These are phyloP conservation scores for Fraxinus floribunda DNA, from an alignment of 305 asterid species.

Conservation along the genomic window DNA sequence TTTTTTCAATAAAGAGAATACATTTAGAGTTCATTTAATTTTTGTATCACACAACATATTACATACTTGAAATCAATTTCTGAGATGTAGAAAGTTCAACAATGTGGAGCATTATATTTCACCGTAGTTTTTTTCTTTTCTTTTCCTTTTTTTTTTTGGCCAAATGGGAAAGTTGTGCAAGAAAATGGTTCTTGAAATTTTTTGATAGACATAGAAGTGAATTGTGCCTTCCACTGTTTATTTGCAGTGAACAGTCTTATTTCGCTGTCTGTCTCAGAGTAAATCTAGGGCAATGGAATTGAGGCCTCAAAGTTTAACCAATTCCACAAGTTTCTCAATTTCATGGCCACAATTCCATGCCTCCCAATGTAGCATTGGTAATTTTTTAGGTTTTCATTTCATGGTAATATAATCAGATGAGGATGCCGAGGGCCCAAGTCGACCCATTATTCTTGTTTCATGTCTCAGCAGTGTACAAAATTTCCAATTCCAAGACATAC, in stretches of 20 bases:
- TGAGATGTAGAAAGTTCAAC: background rate
- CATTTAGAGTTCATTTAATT: background rate
- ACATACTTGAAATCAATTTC: too few species aligned
- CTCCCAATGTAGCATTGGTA: background rate
- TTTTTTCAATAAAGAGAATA: background rate
- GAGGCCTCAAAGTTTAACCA: background rate
- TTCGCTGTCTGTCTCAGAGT: background rate
- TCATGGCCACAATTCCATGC: background rate
- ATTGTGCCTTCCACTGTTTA: background rate
- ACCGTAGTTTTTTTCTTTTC: too few species aligned
- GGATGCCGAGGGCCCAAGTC: background rate
- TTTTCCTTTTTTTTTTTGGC: too few species aligned
- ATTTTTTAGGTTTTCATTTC: background rate
- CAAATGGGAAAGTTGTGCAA: too few species aligned
- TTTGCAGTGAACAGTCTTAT: background rate
- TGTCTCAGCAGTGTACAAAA: background rate
- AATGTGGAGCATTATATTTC: background rate
- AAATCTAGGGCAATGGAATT: background rate
- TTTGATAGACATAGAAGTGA: background rate
- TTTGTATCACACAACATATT: background rate
- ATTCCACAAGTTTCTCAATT: background rate
- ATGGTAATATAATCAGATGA: background rate
- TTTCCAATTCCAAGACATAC: background rate
- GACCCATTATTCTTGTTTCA: background rate
- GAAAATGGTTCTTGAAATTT: background rate